Percentiles rank a stretch among this genome's conserved stretches.
Conservation (phyloP, 805 yeast species). For the Candida germanica region DNA sequence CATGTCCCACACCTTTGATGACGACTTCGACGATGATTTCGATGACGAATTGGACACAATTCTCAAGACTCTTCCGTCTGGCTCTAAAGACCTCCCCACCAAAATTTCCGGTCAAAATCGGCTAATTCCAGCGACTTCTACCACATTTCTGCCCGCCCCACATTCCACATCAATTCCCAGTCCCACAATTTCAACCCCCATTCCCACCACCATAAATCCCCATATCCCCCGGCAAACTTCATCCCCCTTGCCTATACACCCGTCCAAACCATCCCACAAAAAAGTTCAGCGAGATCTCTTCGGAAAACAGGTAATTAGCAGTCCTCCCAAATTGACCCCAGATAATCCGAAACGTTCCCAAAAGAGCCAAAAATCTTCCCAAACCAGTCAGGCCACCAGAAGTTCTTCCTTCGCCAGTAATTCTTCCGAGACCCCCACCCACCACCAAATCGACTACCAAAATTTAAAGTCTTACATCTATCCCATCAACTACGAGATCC, state of each 20-base stretch:
- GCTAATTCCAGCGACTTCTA: not conserved
- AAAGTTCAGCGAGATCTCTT: constrained; percentile 9
- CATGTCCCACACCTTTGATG: too few species aligned
- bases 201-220: not conserved
- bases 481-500: constrained; percentile 77
- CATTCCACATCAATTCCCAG: not conserved
- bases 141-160: not conserved
- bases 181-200: constrained; percentile 1
- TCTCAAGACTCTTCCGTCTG: not conserved
- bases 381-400: not conserved
- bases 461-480: constrained; percentile 53
- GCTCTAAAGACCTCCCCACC: not conserved
- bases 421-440: constrained; percentile 17
- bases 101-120: not conserved
- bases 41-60: constrained; percentile 9
- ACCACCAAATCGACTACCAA: constrained; percentile 23
- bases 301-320: constrained; percentile 11
- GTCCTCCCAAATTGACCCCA: not conserved
- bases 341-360: not conserved
- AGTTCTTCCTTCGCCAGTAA: constrained; percentile 6
- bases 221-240: not conserved
- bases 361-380: not conserved
- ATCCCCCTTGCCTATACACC: not conserved
- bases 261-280: not conserved
- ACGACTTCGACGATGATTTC: constrained; percentile 9